Conservation (phyloP, 352 stramenopile genomes). For the Pythium phragmitis region DNA sequence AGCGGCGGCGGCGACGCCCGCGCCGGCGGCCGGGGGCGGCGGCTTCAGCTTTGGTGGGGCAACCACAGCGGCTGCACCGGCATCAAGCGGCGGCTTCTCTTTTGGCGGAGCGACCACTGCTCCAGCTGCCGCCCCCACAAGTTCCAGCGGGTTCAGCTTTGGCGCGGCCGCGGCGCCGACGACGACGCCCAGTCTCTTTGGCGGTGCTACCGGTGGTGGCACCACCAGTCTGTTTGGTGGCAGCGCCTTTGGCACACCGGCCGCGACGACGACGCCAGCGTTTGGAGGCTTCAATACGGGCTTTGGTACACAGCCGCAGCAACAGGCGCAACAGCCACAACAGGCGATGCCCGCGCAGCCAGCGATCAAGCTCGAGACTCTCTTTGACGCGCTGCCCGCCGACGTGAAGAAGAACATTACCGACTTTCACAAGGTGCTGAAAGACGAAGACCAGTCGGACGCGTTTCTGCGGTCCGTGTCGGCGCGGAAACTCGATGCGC, state of each 20-base stretch:
- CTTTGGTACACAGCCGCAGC: slow-evolving; percentile 4
- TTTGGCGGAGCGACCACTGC: slow-evolving; percentile 17
- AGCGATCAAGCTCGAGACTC: slow-evolving; percentile 71
- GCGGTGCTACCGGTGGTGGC: slow-evolving; percentile 21
- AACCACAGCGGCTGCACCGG: slow-evolving; percentile 3
- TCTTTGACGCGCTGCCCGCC: slow-evolving; percentile 61
- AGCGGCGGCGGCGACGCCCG: background rate
- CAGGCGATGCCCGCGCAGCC: slow-evolving; percentile 21
- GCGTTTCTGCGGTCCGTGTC: slow-evolving; percentile 75
- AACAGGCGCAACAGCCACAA: slow-evolving; percentile 13
- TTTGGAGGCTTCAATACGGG: slow-evolving; percentile 29
- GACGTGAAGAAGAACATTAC: slow-evolving; percentile 80
- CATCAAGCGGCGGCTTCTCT: slow-evolving; percentile 18
- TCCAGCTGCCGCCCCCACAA: slow-evolving; percentile 20
- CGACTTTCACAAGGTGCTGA: slow-evolving; percentile 72
- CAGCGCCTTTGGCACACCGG: slow-evolving; percentile 30
- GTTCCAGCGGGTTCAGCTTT: slow-evolving; percentile 30
- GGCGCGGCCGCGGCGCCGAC: slow-evolving; percentile 26
- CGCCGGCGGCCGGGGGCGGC: slow-evolving; percentile 4
- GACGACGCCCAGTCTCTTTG: slow-evolving; percentile 30
- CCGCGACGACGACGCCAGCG: slow-evolving; percentile 17
- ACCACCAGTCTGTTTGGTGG: slow-evolving; percentile 10
- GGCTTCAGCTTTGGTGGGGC: slow-evolving; percentile 27
- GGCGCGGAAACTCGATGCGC: slow-evolving; percentile 43
- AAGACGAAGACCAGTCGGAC: slow-evolving; percentile 71